Conservation (phyloP, 805 yeast species). For the Cyberlindnera mississippiensis region DNA sequence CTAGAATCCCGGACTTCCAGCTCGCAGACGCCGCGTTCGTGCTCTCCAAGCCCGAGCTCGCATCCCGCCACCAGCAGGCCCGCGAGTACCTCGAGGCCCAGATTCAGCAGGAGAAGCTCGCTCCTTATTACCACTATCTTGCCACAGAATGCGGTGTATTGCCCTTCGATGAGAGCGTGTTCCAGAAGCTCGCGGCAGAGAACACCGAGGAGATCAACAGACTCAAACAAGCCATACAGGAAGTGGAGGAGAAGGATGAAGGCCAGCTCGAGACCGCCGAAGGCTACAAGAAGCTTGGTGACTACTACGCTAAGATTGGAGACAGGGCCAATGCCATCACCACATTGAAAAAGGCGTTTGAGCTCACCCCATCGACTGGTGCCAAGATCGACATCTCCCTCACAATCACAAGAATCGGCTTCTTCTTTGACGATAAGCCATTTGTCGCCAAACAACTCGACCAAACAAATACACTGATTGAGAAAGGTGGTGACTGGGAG, state of each 20-base stretch:
- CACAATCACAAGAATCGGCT: conserved; percentile 83
- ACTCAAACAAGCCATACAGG: conserved; percentile 40
- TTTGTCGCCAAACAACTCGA: conserved; percentile 70
- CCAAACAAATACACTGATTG: conserved; percentile 70
- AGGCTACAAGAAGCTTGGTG: conserved; percentile 77
- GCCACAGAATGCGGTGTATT: conserved; percentile 42
- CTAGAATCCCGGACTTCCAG: conserved; percentile 71
- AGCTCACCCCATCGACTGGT: conserved; percentile 81
- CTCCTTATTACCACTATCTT: conserved; percentile 77
- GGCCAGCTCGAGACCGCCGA: conserved; percentile 81
- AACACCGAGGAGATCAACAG: conserved; percentile 54
- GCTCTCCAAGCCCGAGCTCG: conserved; percentile 39
- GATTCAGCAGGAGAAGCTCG: conserved; percentile 62
- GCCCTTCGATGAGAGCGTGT: conserved; percentile 59
- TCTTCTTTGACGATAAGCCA: conserved; percentile 75
- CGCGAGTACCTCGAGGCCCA: conserved; percentile 44
- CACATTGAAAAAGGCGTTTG: conserved; percentile 68
- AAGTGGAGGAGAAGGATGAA: conserved; percentile 61
- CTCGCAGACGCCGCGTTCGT: conserved; percentile 79
- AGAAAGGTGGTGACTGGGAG: conserved; percentile 99
- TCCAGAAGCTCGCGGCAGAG: conserved; percentile 42
- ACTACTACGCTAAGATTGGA: conserved; percentile 81
- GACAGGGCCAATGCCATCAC: conserved; percentile 68
- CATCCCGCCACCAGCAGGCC: conserved; percentile 40
- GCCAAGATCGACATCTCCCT: conserved; percentile 82